phyloP scores from a whole-genome alignment of 208 protist genomes.

The Leishmania tarentolae region DNA sequence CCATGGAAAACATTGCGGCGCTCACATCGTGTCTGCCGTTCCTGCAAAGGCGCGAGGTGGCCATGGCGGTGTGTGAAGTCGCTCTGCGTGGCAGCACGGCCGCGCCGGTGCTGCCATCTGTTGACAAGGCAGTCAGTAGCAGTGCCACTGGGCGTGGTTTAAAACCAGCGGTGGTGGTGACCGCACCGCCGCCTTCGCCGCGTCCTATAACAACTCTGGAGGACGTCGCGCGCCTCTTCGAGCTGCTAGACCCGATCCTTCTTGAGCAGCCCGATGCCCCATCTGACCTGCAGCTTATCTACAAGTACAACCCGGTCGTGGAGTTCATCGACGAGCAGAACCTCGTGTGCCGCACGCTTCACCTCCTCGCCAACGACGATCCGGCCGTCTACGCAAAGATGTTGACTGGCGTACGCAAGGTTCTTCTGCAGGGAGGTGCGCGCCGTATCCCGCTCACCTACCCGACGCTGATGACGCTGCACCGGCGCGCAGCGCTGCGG shows the following conservation, averaged over 20 bases:
- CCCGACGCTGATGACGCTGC: constrained; percentile 82
- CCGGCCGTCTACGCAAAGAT: constrained; percentile 87
- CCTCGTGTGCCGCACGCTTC: constrained; percentile 89
- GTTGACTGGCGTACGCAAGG: constrained; percentile 83
- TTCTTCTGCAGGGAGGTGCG: constrained; percentile 87
- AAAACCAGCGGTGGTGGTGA: constrained; percentile 4
- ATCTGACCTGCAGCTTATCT: constrained; percentile 34
- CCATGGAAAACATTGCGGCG: constrained; percentile 65
- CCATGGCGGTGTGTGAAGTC: constrained; percentile 53
- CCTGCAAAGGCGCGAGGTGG: constrained; percentile 52
- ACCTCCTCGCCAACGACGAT: constrained; percentile 87
- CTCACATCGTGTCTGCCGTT: constrained; percentile 71
- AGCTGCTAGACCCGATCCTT: constrained; percentile 85
- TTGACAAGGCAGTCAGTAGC: constrained; percentile 5
- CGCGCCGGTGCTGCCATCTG: constrained; percentile 15
- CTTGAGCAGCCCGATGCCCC: constrained; percentile 66
- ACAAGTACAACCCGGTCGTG: constrained; percentile 45
- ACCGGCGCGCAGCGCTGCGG: constrained; percentile 69
- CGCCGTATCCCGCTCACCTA: constrained; percentile 85
- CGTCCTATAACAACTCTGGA: constrained; percentile 60
- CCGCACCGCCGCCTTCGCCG: constrained; percentile 10
- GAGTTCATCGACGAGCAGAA: constrained; percentile 94
- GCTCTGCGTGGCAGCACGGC: constrained; percentile 35
- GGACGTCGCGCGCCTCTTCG: constrained; percentile 72
- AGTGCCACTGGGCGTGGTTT: neutral